phyloP scores from a whole-genome alignment of 2,329 filamentous ascomycete species.

The Cytospora leucostoma region DNA sequence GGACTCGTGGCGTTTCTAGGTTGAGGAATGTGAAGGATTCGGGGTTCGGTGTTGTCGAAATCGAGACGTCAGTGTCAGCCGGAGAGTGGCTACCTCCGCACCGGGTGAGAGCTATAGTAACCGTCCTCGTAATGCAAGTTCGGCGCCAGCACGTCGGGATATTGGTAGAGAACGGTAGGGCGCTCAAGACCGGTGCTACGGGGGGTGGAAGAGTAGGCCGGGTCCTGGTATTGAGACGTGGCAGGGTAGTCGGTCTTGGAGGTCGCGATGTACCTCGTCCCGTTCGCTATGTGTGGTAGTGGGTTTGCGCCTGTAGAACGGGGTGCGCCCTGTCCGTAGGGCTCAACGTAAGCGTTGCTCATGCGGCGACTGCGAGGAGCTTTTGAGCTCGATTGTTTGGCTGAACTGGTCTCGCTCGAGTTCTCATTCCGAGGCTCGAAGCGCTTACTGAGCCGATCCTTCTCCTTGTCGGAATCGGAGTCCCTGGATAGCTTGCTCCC shows the following conservation, averaged over 20 bases:
- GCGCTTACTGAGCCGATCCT: conserved; percentile 35
- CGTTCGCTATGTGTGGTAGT: not conserved
- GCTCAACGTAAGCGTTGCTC: conserved; percentile 20
- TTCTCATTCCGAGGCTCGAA: conserved; percentile 35
- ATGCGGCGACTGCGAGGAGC: conserved; percentile 17
- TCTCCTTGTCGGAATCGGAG: conserved; percentile 32
- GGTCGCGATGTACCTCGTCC: conserved; percentile 16
- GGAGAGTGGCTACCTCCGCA: conserved; percentile 1
- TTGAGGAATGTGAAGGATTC: conserved; percentile 19
- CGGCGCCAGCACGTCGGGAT: not conserved
- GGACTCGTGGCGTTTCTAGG: not conserved
- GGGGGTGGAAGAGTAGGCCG: conserved; percentile 20
- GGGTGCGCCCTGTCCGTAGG: conserved; percentile 4
- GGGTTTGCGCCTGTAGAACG: conserved; percentile 1
- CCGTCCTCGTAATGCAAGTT: conserved; percentile 16
- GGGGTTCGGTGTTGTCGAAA: not conserved
- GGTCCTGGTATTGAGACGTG: conserved; percentile 8
- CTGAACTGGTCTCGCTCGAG: conserved; percentile 33
- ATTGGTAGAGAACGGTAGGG: conserved; percentile 18
- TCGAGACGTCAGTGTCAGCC: not conserved
- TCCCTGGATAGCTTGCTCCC: conserved; percentile 33
- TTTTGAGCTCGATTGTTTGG: conserved; percentile 21
- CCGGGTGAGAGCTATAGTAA: conserved; percentile 23
- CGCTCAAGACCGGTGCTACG: conserved; percentile 24
- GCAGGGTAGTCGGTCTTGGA: conserved; percentile 12